Evolutionary conservation across 2,329 filamentous ascomycete species (phyloP).

Genomic region (Fusarium tanahbumbuense): DNA sequence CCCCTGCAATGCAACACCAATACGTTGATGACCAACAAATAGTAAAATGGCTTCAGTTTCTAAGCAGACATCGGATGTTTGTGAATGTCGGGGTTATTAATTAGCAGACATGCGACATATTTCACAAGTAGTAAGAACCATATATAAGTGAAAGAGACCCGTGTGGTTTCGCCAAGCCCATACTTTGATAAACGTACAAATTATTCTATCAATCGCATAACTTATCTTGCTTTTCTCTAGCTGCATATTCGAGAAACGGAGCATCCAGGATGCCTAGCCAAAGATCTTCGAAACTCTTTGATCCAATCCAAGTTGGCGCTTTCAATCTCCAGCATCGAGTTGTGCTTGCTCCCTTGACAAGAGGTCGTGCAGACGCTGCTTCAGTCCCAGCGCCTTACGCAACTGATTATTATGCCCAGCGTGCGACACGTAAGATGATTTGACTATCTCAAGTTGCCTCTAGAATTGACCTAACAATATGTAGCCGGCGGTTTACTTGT

Average conservation of each 20-base stretch:
- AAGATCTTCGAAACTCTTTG: slow-evolving; percentile 50
- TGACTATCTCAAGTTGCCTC: accelerated
- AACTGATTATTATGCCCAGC: slow-evolving; percentile 61
- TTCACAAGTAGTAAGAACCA: neutral
- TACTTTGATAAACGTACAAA: neutral
- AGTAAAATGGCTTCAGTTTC: neutral
- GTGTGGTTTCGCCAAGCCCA: neutral
- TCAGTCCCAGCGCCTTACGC: slow-evolving; percentile 40
- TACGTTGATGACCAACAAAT: neutral
- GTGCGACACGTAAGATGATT: slow-evolving; percentile 48
- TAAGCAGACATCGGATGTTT: neutral
- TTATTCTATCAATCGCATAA: neutral
- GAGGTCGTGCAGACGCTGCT: slow-evolving; percentile 57
- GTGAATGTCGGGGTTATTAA: neutral
- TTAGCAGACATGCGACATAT: neutral
- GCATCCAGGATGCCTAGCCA: neutral
- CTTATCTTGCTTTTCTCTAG: neutral
- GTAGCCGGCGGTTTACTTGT: slow-evolving; percentile 57
- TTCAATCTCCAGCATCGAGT: slow-evolving; percentile 57
- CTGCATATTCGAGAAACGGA: neutral
- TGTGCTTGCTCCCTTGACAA: slow-evolving; percentile 68
- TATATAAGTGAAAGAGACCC: neutral
- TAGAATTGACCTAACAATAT: accelerated
- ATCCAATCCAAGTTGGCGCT: slow-evolving; percentile 54
- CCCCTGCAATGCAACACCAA: neutral